Evolutionary conservation across 495 filamentous ascomycete species (phyloP), one percentile per base, ranked within the genome.

Genomic region (Cercophora scortea): DNA sequence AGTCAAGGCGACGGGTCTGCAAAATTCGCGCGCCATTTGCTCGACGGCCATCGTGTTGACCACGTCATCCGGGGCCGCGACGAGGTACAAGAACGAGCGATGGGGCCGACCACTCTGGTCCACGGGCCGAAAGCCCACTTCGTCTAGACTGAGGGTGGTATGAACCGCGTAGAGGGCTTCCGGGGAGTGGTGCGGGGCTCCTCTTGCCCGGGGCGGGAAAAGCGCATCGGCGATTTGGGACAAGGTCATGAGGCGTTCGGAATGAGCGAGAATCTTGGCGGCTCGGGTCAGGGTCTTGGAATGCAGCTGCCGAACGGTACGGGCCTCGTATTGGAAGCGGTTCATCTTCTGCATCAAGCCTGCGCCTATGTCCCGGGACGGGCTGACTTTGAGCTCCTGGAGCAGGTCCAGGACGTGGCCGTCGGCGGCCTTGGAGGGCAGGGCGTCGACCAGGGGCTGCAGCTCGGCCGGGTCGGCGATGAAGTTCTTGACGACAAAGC

Each of bases 111-210:
- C 52, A 7, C 42, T 56, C 11, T 65, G 58, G 34, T 58, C 50
- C 9, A 74, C 59, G n/a, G 66, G 57, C 3, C 64, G 64, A 47
- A 79, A 79, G 39, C 71, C 73, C 45, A 75, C 67, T 12, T 84
- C 80, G 38, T 78, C 74, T n/a, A 74, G 69, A 4, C 77, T 62
- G 12, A 88, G 59, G 15, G 80, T 71, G 46, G 75, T 80, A 53
- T 89, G 86, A 6, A 92, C 79, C 1, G 86, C 82, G 64, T 86
- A 88, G 0, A 90, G 63, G 4, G 76, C 77, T 33, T 76, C 64
- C 6, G 75, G 63, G 3, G 78, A 2, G 18, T 32, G 34, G 12
- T 72, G 63, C n/a, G 78, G 75, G 41, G 79, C 67, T 49, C 74
- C 64, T 13, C 71, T 70, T 19, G 60, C 56, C 16, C 73, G 73